Evolutionary conservation across 805 yeast genomes (phyloP).

Genomic region (Ogataea siamensis): DNA sequence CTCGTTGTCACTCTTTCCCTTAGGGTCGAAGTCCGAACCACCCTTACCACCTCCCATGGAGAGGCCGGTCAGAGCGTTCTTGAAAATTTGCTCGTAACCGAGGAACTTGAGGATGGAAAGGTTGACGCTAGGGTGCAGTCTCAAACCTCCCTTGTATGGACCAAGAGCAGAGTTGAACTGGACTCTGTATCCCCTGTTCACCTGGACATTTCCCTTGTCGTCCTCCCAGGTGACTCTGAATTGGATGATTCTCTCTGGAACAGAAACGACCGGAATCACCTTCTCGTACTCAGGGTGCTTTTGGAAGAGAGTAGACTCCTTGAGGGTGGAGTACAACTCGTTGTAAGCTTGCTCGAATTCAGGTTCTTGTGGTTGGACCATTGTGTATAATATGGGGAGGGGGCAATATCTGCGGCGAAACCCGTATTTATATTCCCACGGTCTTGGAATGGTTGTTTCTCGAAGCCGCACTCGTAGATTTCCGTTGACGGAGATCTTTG

Average conservation of each 20-base stretch:
- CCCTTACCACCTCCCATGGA: conserved; percentile 99
- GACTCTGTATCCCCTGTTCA: conserved; percentile 96
- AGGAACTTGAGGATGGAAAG: conserved; percentile 91
- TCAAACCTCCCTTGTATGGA: conserved; percentile 98
- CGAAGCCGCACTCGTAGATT: conserved; percentile 14
- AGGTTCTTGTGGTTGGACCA: conserved; percentile 90
- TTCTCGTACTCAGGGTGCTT: conserved; percentile 87
- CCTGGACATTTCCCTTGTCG: conserved; percentile 87
- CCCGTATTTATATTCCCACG: conserved; percentile 6
- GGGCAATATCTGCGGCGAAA: background rate
- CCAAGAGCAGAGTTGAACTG: conserved; percentile 98
- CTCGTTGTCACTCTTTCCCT: conserved; percentile 89
- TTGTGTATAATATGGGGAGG: conserved; percentile 28
- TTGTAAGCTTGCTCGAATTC: conserved; percentile 98
- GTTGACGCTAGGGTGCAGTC: conserved; percentile 97
- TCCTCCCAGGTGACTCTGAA: conserved; percentile 99
- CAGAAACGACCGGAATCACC: conserved; percentile 84
- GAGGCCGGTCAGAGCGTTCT: conserved; percentile 95
- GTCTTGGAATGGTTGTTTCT: background rate
- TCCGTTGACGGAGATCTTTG: conserved; percentile 4
- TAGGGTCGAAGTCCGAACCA: conserved; percentile 97
- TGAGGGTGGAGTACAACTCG: conserved; percentile 84
- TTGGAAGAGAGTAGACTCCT: conserved; percentile 86
- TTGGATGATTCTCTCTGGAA: conserved; percentile 95
- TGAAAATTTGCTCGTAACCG: conserved; percentile 98